Base-by-base conservation (phyloP, 2,329 filamentous ascomycete genomes). In the Colletotrichum echinochloae region DNA sequence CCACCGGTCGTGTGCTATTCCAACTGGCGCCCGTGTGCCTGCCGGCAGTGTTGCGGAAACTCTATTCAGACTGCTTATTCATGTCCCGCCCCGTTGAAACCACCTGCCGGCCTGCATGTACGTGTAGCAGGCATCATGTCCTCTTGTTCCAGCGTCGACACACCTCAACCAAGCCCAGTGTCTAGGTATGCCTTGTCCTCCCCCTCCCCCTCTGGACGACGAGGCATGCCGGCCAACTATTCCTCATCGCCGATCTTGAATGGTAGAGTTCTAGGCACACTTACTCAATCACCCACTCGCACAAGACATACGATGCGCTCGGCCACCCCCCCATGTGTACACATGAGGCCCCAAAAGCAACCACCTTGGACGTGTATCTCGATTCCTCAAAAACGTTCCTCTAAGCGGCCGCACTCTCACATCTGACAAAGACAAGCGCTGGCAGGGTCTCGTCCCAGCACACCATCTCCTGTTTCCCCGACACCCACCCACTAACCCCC, bases 241-340 rank as follows among this genome's bases (percentile, higher is more conserved):
- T 57, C 52, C 51, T 66, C 46, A 57, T 66, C 57, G 63, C 56
- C 55, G 66, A 66, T 55, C 44, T 23, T n/a, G 16, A 20, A 23
- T 37, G n/a, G 8, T n/a, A 16, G 30, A 23, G n/a, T 46, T 49
- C 46, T 23, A 41, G 33, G 33, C 60, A 52, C 60, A 6, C n/a
- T 28, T 35, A 20, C 54, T 33, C 55, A 20, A 23, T 11, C 54
- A 37, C 33, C 20, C 30, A 16, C 54, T 3, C 18, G 41, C 18
- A 26, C 57, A 48, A 35, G 30, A 35, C 41, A 35, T 41, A 48
- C 41, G 7, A 60, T n/a, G 33, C 23, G 11, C n/a, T 60, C 20
- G 30, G 44, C 44, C 30, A 44, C 37, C 37, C 54, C 48, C 49
- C 20, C 41, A 12, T n/a, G 2, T 44, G 18, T 44, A 41, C 39